Conservation (phyloP, 192 early-diverging fungal species). For the Funneliformis geosporum region DNA sequence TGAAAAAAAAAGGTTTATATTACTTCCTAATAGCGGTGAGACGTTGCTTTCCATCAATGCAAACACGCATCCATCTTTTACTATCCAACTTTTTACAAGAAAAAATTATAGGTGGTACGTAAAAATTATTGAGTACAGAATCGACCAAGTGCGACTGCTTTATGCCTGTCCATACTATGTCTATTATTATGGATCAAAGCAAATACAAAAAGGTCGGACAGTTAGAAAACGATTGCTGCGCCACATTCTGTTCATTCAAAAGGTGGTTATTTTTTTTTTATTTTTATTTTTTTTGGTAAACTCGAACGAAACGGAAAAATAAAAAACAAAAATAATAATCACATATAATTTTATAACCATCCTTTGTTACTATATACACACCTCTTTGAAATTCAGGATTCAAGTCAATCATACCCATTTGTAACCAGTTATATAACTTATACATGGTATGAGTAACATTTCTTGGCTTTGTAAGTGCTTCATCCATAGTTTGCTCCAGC, state of each 20-base stretch:
- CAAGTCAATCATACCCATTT: slow-evolving; percentile 34
- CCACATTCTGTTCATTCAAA: neutral
- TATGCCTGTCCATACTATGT: slow-evolving; percentile 26
- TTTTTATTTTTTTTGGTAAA: neutral
- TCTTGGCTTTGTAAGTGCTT: slow-evolving; percentile 31
- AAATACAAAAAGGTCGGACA: neutral
- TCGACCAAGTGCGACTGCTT: slow-evolving; percentile 36
- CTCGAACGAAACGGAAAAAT: neutral
- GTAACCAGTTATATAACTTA: slow-evolving; percentile 31
- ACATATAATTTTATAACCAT: neutral
- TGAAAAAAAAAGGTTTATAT: neutral
- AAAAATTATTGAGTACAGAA: slow-evolving; percentile 39
- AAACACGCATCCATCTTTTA: slow-evolving; percentile 31
- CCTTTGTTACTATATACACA: neutral
- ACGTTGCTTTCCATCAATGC: slow-evolving; percentile 41
- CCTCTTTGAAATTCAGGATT: slow-evolving; percentile 35
- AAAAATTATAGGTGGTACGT: slow-evolving; percentile 38
- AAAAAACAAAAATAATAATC: neutral
- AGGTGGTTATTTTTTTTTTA: neutral
- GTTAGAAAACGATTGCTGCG: neutral
- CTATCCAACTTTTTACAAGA: slow-evolving; percentile 24
- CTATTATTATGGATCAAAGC: neutral
- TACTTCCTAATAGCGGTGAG: slow-evolving; percentile 39
- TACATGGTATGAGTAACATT: slow-evolving; percentile 34
- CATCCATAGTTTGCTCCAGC: slow-evolving; percentile 26